Evolutionary conservation across 2,329 filamentous ascomycete species (phyloP).

Genomic region (Dothiorella sarmentorum): DNA sequence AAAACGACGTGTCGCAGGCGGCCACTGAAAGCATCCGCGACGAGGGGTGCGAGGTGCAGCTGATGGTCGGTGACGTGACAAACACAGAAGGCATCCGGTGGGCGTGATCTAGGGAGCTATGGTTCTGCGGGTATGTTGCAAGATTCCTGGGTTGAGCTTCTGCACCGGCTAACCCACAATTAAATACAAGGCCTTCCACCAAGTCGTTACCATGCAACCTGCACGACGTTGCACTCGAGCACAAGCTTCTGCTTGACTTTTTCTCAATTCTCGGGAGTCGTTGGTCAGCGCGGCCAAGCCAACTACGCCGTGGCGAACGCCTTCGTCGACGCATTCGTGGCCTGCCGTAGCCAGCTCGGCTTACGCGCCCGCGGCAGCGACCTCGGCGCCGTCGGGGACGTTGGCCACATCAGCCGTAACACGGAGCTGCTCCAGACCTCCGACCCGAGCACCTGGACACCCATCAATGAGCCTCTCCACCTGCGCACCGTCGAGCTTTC

Average conservation of each 20-base stretch:
- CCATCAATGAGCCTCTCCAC: constrained; percentile 21
- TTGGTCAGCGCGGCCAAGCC: constrained; percentile 20
- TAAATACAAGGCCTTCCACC: background rate
- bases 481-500: constrained; percentile 18
- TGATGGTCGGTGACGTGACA: constrained; percentile 22
- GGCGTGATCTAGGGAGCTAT: constrained; percentile 34
- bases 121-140: constrained; percentile 22
- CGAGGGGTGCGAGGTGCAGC: constrained; percentile 18
- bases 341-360: constrained; percentile 22
- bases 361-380: constrained; percentile 44
- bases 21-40: constrained; percentile 21
- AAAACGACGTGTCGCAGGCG: constrained; percentile 27
- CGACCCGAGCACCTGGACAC: background rate
- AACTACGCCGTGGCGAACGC: constrained; percentile 26
- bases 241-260: constrained; percentile 22
- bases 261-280: constrained; percentile 27
- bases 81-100: constrained; percentile 7
- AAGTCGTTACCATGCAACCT: constrained; percentile 23
- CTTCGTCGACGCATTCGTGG: constrained; percentile 22
- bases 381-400: constrained; percentile 27
- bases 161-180: background rate
- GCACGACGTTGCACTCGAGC: constrained; percentile 20
- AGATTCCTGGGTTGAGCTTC: background rate
- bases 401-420: constrained; percentile 21
- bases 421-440: background rate